phyloP scores from a whole-genome alignment of 1,284 basidiomycete species.

The Ganoderma lucidum region DNA sequence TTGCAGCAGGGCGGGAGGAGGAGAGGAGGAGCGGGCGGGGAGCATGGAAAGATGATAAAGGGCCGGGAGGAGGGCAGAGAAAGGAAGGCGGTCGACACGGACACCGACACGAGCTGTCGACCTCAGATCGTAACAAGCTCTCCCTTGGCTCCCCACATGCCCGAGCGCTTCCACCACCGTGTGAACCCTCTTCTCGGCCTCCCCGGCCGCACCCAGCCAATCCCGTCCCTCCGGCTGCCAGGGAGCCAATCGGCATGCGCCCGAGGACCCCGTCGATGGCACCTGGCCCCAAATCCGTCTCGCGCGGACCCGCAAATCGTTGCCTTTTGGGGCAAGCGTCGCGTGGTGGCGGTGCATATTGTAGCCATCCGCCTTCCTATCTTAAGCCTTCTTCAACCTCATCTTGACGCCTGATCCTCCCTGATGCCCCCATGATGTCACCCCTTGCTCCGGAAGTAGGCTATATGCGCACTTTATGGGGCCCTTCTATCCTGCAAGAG shows the following conservation, averaged over 20 bases:
- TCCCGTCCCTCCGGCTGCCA: not conserved
- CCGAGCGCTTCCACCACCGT: conserved; percentile 9
- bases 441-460: not conserved
- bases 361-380: conserved; percentile 5
- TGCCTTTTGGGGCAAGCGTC: not conserved
- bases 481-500: not conserved
- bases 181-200: conserved; percentile 25
- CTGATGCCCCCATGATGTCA: not conserved
- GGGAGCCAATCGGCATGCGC: conserved; percentile 23
- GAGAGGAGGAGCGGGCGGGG: conserved; percentile 11
- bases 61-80: conserved; percentile 14
- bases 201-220: conserved; percentile 23
- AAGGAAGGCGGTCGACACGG: conserved; percentile 20
- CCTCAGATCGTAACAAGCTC: conserved; percentile 3
- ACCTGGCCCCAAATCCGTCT: not conserved
- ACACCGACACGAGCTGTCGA: conserved; percentile 19
- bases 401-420: not conserved
- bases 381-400: conserved; percentile 1
- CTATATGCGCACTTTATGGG: not conserved
- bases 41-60: conserved; percentile 32
- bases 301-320: conserved; percentile 14
- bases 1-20: conserved; percentile 23
- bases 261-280: conserved; percentile 24
- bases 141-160: conserved; percentile 14
- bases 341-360: conserved; percentile 13